These are phyloP conservation scores for Colletotrichum sp. DNA, from an alignment of 2,329 filamentous ascomycete species.

Conservation along the genomic window DNA sequence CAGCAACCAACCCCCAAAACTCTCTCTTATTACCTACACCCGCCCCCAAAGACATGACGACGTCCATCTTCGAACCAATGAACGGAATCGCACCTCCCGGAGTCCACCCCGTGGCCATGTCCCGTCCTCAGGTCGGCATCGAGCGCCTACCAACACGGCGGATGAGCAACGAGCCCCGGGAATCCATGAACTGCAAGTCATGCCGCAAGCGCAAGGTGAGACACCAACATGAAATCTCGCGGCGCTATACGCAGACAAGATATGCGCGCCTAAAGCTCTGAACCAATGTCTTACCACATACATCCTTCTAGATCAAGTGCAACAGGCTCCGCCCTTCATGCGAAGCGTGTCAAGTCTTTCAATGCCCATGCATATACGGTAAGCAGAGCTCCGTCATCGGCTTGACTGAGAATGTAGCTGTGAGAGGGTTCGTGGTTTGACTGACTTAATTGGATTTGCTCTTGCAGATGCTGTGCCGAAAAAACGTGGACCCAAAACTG, in stretches of 20 bases:
- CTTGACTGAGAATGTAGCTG: too few relatives aligned
- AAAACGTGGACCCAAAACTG: slow-evolving; percentile 88
- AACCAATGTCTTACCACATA: slow-evolving; percentile 4
- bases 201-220: slow-evolving; percentile 89
- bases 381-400: slow-evolving; percentile 32
- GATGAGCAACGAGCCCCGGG: slow-evolving; percentile 76
- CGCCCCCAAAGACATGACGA: slow-evolving; percentile 38
- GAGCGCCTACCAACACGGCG: slow-evolving; percentile 77
- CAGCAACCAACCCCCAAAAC: not conserved
- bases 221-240: not conserved
- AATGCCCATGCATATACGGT: slow-evolving; percentile 90
- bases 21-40: not conserved
- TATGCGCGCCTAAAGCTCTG: not conserved
- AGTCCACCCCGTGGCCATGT: slow-evolving; percentile 61
- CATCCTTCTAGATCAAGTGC: slow-evolving; percentile 78
- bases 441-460: not conserved
- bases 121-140: slow-evolving; percentile 80
- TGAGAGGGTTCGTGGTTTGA: not conserved
- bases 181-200: slow-evolving; percentile 96
- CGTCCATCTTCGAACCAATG: slow-evolving; percentile 44
- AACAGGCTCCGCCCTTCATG: slow-evolving; percentile 84
- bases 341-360: slow-evolving; percentile 88
- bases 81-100: slow-evolving; percentile 47
- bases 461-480: slow-evolving; percentile 81
- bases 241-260: not conserved